Evolutionary conservation across 768 basidiomycete species (phyloP).

Genomic region (Tylopilus vinaceipallidus): DNA sequence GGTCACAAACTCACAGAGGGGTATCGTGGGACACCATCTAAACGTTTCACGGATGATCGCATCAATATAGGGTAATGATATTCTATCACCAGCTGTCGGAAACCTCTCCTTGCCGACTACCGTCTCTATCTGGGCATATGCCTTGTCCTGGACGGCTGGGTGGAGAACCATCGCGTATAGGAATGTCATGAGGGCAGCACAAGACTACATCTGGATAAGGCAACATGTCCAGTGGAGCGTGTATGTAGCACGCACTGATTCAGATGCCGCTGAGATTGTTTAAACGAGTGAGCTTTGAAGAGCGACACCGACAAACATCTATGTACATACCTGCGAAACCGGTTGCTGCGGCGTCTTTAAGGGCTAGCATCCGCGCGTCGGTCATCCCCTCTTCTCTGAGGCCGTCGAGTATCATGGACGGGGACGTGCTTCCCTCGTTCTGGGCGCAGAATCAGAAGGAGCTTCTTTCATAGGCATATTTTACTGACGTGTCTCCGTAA

Average conservation of each 20-base stretch:
- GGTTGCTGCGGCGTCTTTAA: constrained; percentile 17
- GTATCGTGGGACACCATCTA: constrained; percentile 15
- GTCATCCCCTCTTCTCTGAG: neutral
- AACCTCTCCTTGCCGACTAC: constrained; percentile 21
- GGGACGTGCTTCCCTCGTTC: constrained; percentile 10
- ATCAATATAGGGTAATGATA: constrained; percentile 34
- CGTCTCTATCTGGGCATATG: constrained; percentile 13
- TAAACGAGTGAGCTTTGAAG: neutral
- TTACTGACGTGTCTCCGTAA: constrained; percentile 27
- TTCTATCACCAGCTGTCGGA: constrained; percentile 15
- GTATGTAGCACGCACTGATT: constrained; percentile 8
- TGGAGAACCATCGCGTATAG: constrained; percentile 15
- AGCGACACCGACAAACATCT: neutral
- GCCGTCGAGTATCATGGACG: constrained; percentile 19
- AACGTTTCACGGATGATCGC: constrained; percentile 37
- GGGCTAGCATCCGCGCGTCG: neutral
- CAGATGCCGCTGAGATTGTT: constrained; percentile 10
- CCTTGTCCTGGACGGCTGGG: constrained; percentile 21
- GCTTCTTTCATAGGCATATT: neutral
- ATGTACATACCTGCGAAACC: constrained; percentile 15
- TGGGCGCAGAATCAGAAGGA: neutral
- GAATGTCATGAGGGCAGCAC: constrained; percentile 6
- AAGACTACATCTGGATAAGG: constrained; percentile 8
- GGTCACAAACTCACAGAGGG: constrained; percentile 14
- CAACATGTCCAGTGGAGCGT: neutral